Evolutionary conservation across 306 rosid species (phyloP).

Genomic region (Quercus suber): DNA sequence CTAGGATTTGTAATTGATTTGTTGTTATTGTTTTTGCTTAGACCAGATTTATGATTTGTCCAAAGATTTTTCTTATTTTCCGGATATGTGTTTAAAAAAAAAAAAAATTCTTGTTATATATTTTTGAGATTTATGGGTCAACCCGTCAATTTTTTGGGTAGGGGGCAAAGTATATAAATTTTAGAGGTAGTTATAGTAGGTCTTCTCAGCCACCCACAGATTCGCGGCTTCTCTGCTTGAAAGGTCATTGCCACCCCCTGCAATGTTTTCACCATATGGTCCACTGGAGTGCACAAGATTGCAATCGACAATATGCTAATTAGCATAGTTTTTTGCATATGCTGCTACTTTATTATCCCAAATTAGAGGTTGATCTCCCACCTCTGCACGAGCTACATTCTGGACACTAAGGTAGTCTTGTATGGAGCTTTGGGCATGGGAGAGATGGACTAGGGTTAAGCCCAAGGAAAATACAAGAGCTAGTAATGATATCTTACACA

Average conservation of each 20-base stretch:
- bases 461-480: neutral
- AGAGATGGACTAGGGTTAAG: neutral
- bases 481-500: neutral
- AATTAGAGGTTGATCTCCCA: neutral
- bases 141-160: no score
- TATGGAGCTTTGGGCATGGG: conserved; percentile 11
- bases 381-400: conserved; percentile 10
- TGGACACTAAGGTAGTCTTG: neutral
- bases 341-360: conserved; percentile 21
- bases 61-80: no score
- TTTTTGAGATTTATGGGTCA: no score
- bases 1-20: no score
- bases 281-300: conserved; percentile 21
- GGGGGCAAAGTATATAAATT: no score
- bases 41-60: no score
- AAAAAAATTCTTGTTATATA: no score
- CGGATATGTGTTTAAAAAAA: no score
- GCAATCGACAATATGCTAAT: neutral
- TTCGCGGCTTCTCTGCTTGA: conserved; percentile 9
- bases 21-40: no score
- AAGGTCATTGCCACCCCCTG: conserved; percentile 11
- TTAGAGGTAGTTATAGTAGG: no score
- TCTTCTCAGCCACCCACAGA: no score
- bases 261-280: conserved; percentile 34
- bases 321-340: conserved; percentile 29